Evolutionary conservation across 306 rosid genomes (phyloP).

Genomic region (Cajanus cajan): DNA sequence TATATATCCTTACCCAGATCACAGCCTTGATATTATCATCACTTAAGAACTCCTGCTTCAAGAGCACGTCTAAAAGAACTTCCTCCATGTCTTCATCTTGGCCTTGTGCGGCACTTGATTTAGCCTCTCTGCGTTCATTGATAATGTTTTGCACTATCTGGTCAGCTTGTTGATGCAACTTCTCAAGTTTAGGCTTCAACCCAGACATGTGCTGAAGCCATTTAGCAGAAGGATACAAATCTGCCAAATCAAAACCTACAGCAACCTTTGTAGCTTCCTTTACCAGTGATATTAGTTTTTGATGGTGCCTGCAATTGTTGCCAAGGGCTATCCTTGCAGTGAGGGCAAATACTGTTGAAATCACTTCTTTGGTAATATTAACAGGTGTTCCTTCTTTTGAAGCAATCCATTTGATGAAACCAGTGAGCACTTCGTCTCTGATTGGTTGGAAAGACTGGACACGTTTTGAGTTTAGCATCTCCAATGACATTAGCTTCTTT

Average conservation of each 20-base stretch:
- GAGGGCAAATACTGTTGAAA: neutral
- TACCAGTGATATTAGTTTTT: neutral
- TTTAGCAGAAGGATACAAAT: slow-evolving; percentile 44
- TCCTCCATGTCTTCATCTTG: no score
- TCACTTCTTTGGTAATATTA: slow-evolving; percentile 26
- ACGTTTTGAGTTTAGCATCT: slow-evolving; percentile 28
- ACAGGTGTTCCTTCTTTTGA: slow-evolving; percentile 21
- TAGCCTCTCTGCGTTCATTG: slow-evolving; percentile 12
- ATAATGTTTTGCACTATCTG: slow-evolving; percentile 14
- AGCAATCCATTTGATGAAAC: neutral
- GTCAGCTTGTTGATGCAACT: slow-evolving; percentile 15
- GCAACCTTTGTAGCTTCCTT: neutral
- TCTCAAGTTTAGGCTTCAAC: slow-evolving; percentile 36
- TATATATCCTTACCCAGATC: slow-evolving; percentile 30
- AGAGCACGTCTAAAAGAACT: slow-evolving; percentile 24
- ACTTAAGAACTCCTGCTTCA: slow-evolving; percentile 11
- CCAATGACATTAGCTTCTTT: slow-evolving; percentile 27
- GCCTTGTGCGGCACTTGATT: neutral
- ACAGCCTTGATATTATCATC: slow-evolving; percentile 31
- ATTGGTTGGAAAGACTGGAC: slow-evolving; percentile 30
- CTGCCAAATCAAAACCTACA: slow-evolving; percentile 38
- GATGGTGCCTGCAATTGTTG: neutral
- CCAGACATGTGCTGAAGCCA: slow-evolving; percentile 35
- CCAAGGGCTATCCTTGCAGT: slow-evolving; percentile 40
- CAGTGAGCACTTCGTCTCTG: slow-evolving; percentile 24